Percentiles rank a stretch among this genome's conserved stretches.
These are phyloP conservation scores for Fusarium guadeloupense DNA, from an alignment of 2,329 filamentous ascomycete genomes.

Conservation along the genomic window DNA sequence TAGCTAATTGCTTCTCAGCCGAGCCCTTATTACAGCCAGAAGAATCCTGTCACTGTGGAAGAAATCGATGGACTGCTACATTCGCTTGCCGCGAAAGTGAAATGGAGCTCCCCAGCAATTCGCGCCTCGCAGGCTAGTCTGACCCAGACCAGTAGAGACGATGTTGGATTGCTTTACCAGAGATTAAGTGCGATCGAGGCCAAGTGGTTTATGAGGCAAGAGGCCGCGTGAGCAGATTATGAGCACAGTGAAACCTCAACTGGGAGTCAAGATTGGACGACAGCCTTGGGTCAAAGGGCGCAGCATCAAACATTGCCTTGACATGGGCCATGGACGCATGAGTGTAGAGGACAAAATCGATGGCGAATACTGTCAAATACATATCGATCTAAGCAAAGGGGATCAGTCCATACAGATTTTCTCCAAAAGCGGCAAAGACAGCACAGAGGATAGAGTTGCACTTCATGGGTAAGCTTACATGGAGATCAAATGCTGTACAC, in stretches of 20 bases:
- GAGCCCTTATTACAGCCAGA: constrained; percentile 47
- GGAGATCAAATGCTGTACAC: background rate
- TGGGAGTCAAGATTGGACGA: constrained; percentile 72
- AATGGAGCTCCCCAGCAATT: constrained; percentile 75
- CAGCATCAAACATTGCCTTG: constrained; percentile 78
- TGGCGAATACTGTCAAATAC: constrained; percentile 90
- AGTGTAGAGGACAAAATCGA: constrained; percentile 86
- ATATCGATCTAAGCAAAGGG: constrained; percentile 72
- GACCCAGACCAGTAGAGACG: constrained; percentile 49
- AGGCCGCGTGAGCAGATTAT: constrained; percentile 36
- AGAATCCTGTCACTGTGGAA: constrained; percentile 68
- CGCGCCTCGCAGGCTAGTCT: constrained; percentile 49
- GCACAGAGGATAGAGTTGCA: constrained; percentile 73
- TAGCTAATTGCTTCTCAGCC: constrained; percentile 50
- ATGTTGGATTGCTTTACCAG: constrained; percentile 66
- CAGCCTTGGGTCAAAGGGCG: constrained; percentile 72
- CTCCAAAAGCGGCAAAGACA: constrained; percentile 92
- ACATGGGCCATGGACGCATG: constrained; percentile 69
- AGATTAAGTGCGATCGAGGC: constrained; percentile 73
- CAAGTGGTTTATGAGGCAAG: constrained; percentile 81
- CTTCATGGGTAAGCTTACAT: constrained; percentile 62
- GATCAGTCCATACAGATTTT: constrained; percentile 77
- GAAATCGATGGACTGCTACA: constrained; percentile 75
- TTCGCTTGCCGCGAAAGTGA: constrained; percentile 72
- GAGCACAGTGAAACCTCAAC: constrained; percentile 57